Base-by-base conservation (phyloP, 208 protist genomes). In the Naegleria fowleri region DNA sequence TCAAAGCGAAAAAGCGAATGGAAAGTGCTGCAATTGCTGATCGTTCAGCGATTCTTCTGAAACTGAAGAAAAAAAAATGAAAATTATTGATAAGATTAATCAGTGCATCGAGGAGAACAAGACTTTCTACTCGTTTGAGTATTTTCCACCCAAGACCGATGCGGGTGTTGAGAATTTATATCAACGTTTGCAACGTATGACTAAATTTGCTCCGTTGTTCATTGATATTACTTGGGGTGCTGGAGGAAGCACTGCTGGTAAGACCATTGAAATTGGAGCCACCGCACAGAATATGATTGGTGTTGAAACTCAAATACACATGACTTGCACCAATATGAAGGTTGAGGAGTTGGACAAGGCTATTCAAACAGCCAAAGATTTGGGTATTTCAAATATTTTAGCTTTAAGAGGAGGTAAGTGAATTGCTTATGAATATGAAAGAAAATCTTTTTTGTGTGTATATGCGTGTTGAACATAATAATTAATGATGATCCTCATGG, bases 181-280 rank as follows among this genome's bases (percentile, higher is more conserved):
- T 91, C 93, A 92, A 33, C 90, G 94, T 84, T 84, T 98, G 33
- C 95, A 97, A 43, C 93, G 94, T 41, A 98, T 98, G 94, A 93
- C 94, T 15, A 48, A 93, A 86, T 92, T 96, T 87, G 92, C 94
- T 59, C 97, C 97, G 38, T 86, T 97, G 25, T 99, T 98, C 92
- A 93, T 98, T 25, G 98, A 99, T 93, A 94, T 99, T 39, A 99
- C 98, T 38, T 99, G 98, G 98, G 97, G 97, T 39, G 97, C 97
- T 40, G 97, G 97, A 87, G 98, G 98, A 88, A 93, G 90, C 88
- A 98, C 97, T 22, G 91, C 93, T 0, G 94, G 96, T 25, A 93
- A 95, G 13, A 97, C 96, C 0, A 93, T 97, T 19, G 96, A 97
- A 87, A 95, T 98, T 58, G 92, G 75, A 94, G 92, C 79, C 41